A percentile compares a stretch with the other conserved stretches of the same genome.
These are phyloP conservation scores for Micractinium sp. DNA, from an alignment of 139 green algal species.

Conservation along the genomic window DNA sequence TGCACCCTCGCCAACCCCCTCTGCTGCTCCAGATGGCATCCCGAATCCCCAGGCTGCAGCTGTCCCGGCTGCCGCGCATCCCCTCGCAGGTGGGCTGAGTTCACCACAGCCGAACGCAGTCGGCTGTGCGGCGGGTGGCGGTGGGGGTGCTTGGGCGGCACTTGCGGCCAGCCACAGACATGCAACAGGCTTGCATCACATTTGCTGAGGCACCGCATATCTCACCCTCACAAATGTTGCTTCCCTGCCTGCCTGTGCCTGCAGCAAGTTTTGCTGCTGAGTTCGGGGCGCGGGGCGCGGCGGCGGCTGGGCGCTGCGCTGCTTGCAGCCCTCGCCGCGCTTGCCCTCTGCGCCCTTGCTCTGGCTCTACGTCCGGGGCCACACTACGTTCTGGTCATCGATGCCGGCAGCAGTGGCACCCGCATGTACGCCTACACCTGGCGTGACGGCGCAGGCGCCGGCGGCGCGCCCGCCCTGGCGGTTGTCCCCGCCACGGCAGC, in stretches of 20 bases:
- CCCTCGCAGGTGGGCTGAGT: background rate
- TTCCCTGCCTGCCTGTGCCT: background rate
- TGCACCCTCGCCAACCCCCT: too few species aligned
- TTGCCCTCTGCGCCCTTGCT: background rate
- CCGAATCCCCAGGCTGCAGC: background rate
- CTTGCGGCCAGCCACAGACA: too few species aligned
- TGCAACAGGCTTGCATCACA: too few species aligned
- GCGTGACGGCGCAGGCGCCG: background rate
- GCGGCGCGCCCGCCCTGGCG: slow-evolving; percentile 4
- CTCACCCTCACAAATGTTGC: background rate
- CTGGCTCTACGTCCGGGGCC: background rate
- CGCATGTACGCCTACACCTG: slow-evolving; percentile 59
- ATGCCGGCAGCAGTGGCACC: slow-evolving; percentile 75
- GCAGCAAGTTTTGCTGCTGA: slow-evolving; percentile 6
- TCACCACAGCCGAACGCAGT: background rate
- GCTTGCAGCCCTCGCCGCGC: background rate
- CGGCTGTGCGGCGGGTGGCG: background rate
- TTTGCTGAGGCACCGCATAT: background rate
- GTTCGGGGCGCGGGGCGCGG: background rate
- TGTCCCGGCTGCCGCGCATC: slow-evolving; percentile 7
- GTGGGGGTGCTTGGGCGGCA: too few species aligned
- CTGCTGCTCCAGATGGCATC: too few species aligned
- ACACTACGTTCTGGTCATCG: slow-evolving; percentile 67
- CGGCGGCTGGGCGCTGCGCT: background rate
- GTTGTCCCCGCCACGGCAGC: slow-evolving; percentile 28